Conservation (phyloP, 495 filamentous ascomycete species). For the Lindgomyces ingoldianus region DNA sequence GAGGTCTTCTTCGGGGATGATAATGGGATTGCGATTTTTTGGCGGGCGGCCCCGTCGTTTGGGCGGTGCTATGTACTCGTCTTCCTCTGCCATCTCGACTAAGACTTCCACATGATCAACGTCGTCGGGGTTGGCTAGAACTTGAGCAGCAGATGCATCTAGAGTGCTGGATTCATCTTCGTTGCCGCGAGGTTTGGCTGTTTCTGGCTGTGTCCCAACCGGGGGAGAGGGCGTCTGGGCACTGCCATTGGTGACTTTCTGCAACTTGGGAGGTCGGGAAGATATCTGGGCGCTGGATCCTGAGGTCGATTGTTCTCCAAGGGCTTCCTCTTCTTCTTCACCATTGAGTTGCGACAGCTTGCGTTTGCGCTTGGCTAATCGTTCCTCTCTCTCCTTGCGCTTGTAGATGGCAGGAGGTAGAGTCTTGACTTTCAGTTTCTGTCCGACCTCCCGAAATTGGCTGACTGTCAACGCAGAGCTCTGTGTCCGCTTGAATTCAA, state of each 20-base stretch:
- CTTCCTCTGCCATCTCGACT: constrained; percentile 5
- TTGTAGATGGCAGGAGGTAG: constrained; percentile 84
- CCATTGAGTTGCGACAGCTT: constrained; percentile 46
- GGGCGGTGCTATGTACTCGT: neutral
- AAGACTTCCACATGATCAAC: constrained; percentile 22
- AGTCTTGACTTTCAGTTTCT: constrained; percentile 54
- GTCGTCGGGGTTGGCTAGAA: constrained; percentile 31
- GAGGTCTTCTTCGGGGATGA: constrained; percentile 42
- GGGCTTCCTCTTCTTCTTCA: constrained; percentile 41
- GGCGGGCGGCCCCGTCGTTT: constrained; percentile 24
- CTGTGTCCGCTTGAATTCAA: constrained; percentile 83
- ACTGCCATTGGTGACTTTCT: constrained; percentile 8
- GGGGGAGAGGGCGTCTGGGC: neutral
- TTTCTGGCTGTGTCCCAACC: neutral
- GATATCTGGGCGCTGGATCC: neutral
- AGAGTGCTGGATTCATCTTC: constrained; percentile 60
- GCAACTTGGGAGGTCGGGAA: constrained; percentile 7
- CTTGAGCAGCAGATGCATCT: constrained; percentile 47
- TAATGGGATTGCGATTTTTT: constrained; percentile 28
- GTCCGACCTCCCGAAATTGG: constrained; percentile 71
- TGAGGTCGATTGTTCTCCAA: neutral
- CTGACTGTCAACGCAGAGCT: constrained; percentile 79
- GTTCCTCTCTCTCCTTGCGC: constrained; percentile 51
- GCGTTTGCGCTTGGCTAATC: constrained; percentile 46
- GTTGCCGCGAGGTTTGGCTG: constrained; percentile 46